A percentile compares a stretch with the other conserved stretches of the same genome.
phyloP scores from a whole-genome alignment of 2,329 filamentous ascomycete species.

The Ascocoryne sarcoides region DNA sequence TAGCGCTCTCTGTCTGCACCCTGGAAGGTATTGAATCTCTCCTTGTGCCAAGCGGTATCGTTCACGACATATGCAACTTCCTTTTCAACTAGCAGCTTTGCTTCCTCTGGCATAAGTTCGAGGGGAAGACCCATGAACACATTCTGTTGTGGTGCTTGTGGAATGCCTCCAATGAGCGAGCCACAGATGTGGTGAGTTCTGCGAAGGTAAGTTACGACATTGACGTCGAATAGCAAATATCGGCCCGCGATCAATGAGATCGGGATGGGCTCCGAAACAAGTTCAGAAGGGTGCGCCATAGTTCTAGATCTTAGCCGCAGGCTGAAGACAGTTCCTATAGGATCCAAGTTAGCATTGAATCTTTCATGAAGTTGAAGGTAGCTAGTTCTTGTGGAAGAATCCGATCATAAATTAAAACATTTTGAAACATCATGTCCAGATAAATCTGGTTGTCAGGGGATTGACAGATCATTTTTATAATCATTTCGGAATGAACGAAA shows the following conservation, averaged over 20 bases:
- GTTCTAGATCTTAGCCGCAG: not conserved
- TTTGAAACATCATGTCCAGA: slow-evolving; percentile 38
- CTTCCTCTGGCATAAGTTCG: slow-evolving; percentile 87
- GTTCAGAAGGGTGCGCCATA: slow-evolving; percentile 15
- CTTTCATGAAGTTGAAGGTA: not conserved
- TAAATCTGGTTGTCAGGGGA: slow-evolving; percentile 55
- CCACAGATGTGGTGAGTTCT: slow-evolving; percentile 77
- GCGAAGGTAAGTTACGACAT: slow-evolving; percentile 69
- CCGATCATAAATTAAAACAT: slow-evolving; percentile 41
- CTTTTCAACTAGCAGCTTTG: slow-evolving; percentile 67
- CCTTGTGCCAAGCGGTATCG: slow-evolving; percentile 62
- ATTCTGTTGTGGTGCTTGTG: slow-evolving; percentile 91
- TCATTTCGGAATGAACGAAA: slow-evolving; percentile 41
- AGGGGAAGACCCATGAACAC: slow-evolving; percentile 83
- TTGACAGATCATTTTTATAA: slow-evolving; percentile 70
- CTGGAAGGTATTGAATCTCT: slow-evolving; percentile 50
- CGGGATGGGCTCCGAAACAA: slow-evolving; percentile 49
- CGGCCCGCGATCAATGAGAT: slow-evolving; percentile 74
- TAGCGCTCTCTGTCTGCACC: slow-evolving; percentile 53
- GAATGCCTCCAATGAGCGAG: slow-evolving; percentile 77
- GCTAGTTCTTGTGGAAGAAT: slow-evolving; percentile 8
- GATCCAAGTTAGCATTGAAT: slow-evolving; percentile 2
- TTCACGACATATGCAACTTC: slow-evolving; percentile 73
- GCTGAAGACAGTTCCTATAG: slow-evolving; percentile 1
- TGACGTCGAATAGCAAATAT: slow-evolving; percentile 84